Evolutionary conservation across 352 stramenopile genomes (phyloP).

Genomic region (Lagenidium giganteum): DNA sequence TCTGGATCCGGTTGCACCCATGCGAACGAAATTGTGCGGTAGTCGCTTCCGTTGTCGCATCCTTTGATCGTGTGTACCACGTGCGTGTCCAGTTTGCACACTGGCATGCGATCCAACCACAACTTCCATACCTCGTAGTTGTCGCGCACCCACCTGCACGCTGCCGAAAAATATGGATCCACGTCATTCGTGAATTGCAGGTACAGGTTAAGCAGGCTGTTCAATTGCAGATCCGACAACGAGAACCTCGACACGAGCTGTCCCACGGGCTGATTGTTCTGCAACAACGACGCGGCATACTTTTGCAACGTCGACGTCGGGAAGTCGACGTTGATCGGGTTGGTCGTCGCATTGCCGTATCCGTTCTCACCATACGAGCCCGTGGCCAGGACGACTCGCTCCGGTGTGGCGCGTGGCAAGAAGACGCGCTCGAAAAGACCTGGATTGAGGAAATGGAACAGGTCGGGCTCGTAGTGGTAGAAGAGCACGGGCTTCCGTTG

Average conservation of each 20-base stretch:
- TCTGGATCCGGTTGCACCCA: slow-evolving; percentile 34
- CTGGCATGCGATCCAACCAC: slow-evolving; percentile 31
- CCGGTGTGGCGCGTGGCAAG: slow-evolving; percentile 25
- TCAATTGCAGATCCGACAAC: slow-evolving; percentile 31
- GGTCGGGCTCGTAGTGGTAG: slow-evolving; percentile 47
- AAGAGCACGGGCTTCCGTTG: slow-evolving; percentile 30
- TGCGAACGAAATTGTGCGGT: slow-evolving; percentile 23
- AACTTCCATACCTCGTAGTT: slow-evolving; percentile 47
- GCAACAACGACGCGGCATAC: slow-evolving; percentile 17
- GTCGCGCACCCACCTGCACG: slow-evolving; percentile 40
- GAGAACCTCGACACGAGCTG: slow-evolving; percentile 13
- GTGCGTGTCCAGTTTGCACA: slow-evolving; percentile 27
- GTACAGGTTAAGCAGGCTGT: slow-evolving; percentile 28
- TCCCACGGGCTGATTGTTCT: not conserved
- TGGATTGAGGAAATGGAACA: slow-evolving; percentile 33
- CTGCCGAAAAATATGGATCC: slow-evolving; percentile 28
- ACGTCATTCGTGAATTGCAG: slow-evolving; percentile 2
- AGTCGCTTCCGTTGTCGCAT: slow-evolving; percentile 17
- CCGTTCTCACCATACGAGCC: slow-evolving; percentile 41
- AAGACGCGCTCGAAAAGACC: slow-evolving; percentile 37
- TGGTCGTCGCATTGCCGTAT: slow-evolving; percentile 34
- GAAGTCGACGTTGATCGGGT: slow-evolving; percentile 39
- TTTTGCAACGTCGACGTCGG: slow-evolving; percentile 28
- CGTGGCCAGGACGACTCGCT: slow-evolving; percentile 23
- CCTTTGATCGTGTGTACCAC: slow-evolving; percentile 19